Evolutionary conservation across 2,329 filamentous ascomycete genomes (phyloP).

Genomic region (Coniochaeta hoffmannii): DNA sequence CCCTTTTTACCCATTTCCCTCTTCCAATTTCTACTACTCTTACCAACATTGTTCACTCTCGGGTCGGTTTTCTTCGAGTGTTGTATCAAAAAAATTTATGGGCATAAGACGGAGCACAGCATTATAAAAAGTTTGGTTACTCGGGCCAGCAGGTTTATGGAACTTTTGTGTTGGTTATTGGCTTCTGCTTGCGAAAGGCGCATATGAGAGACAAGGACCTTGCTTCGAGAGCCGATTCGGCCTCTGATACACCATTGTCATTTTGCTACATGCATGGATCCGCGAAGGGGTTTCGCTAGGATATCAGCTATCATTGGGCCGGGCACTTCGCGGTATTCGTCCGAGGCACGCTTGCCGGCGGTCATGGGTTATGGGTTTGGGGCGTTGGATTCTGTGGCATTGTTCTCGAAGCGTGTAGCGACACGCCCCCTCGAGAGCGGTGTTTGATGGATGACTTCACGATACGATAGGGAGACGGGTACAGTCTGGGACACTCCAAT

Average conservation of each 20-base stretch:
- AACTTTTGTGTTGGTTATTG: background rate
- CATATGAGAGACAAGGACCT: background rate
- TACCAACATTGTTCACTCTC: background rate
- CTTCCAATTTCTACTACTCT: background rate
- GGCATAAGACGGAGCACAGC: slow-evolving; percentile 14
- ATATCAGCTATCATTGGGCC: background rate
- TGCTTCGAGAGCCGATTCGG: background rate
- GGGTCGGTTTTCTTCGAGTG: background rate
- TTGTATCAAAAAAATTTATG: slow-evolving; percentile 11
- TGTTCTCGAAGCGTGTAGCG: background rate
- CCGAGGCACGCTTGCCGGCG: background rate
- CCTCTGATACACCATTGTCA: background rate
- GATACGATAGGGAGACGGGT: background rate
- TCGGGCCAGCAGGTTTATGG: slow-evolving; percentile 5
- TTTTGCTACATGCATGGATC: background rate
- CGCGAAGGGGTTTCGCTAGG: background rate
- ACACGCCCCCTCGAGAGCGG: background rate
- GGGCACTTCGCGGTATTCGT: slow-evolving; percentile 1
- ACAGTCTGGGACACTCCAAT: background rate
- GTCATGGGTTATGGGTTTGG: background rate
- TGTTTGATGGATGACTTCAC: background rate
- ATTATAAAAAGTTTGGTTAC: slow-evolving; percentile 15
- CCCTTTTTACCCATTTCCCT: background rate
- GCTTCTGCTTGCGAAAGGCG: slow-evolving; percentile 8
- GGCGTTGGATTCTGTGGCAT: background rate